Conservation (phyloP, 2,329 filamentous ascomycete genomes). For the Aspergillus vadensis region DNA sequence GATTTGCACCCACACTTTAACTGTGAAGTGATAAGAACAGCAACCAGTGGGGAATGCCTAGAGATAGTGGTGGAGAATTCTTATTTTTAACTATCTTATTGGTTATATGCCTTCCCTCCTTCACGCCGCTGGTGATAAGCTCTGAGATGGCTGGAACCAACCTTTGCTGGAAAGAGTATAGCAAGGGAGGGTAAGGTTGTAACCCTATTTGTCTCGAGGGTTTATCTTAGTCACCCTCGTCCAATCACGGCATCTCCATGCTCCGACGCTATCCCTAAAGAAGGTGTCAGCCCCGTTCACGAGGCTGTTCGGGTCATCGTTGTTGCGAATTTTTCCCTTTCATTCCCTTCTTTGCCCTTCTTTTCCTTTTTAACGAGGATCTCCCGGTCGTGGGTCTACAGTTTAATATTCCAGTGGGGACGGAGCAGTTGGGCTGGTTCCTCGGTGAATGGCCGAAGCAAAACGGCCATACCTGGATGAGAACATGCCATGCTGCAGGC, state of each 20-base stretch:
- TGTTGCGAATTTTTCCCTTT: neutral
- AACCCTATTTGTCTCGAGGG: conserved; percentile 8
- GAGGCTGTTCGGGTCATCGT: conserved; percentile 3
- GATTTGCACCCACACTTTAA: conserved; percentile 1
- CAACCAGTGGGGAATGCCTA: neutral
- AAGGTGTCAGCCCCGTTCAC: neutral
- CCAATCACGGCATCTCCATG: neutral
- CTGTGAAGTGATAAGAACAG: neutral
- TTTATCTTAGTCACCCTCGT: conserved; percentile 3
- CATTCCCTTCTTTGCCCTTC: no score
- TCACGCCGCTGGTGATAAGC: conserved; percentile 1
- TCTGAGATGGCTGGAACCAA: neutral
- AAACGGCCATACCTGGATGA: no score
- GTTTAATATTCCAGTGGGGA: neutral
- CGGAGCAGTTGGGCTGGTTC: neutral
- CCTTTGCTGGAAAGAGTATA: neutral
- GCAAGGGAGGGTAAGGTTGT: conserved; percentile 2
- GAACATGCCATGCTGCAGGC: neutral
- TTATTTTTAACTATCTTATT: neutral
- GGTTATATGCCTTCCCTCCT: neutral
- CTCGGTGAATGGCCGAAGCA: neutral
- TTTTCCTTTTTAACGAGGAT: neutral
- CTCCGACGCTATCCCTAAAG: neutral
- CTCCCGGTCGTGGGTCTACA: neutral
- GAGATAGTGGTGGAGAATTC: neutral